Evolutionary conservation across 371 early-diverging fungal species (phyloP), one percentile per base, ranked within the genome.

Genomic region (Mortierella sp.): DNA sequence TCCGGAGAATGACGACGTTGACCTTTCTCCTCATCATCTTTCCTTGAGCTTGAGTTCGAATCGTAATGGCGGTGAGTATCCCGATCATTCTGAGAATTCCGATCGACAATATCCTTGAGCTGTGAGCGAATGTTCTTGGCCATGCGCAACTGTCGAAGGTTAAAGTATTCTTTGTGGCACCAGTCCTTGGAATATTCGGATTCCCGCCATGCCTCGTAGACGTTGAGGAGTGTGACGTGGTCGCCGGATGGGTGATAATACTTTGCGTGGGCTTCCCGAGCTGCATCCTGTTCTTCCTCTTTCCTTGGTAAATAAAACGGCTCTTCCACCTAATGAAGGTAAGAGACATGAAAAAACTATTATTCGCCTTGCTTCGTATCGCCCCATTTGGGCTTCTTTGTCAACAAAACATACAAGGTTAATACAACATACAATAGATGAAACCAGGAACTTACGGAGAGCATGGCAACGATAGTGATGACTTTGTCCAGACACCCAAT

Each of bases 161-260:
- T 97, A 49, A 99, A 90, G 85, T 92, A 99, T 83, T 98, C 96
- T 51, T 98, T 96, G 76, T 91, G 92, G 87, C 99, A 99, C 98
- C 98, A 99, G 44, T 94, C 91, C 74, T 89, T 91, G 58, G 94
- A 93, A 84, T 93, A 96, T 63, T 93, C 92, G 24, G 95, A 91
- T 70, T 95, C 94, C 72, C 93, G 93, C 95, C 96, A 99, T 84
- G 94, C 93, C 60, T 96, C 91, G 95, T 96, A 99, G 2, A 98
- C 92, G 41, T 96, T 94, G 43, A 99, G 88, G 43, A 97, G 88
- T 4, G 96, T 95, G 73, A 99, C 89, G 87, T 99, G 99, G 87
- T 99, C 99, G 14, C 99, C 99, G 21, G 92, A 90, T 24, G 88
- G 89, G 74, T 94, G 91, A 27, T 90, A 90, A 35, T 92, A 89